Base-by-base conservation (phyloP, 495 filamentous ascomycete species). In the Xanthoparmelia taractica region DNA sequence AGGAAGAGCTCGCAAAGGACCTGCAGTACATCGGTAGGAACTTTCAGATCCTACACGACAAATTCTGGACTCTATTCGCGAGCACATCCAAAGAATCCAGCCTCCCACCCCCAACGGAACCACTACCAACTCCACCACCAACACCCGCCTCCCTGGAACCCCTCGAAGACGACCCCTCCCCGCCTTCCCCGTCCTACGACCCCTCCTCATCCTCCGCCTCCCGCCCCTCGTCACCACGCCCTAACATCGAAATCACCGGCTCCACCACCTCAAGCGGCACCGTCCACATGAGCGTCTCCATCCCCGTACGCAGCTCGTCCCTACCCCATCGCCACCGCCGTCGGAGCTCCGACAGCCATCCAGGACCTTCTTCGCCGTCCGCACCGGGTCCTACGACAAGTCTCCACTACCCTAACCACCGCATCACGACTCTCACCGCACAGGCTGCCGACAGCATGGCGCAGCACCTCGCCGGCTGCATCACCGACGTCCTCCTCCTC, bases 401-500 rank as follows among this genome's bases (percentile, higher is more conserved):
- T n/a, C n/a, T 54, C 38, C 33, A 64, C 38, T 25, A 31, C 10
- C 68, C 38, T 61, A 61, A 71, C 23, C 74, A 81, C 63, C 73
- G 80, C 58, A 73, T 82, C 5, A 83, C 80, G 1, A 73, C 78
- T 5, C 78, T 83, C n/a, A 79, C 78, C n/a, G 72, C 75, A 7
- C 73, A 78, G 54, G 74, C 76, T 4, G 74, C 78, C 8, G 75
- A 79, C 63, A 77, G 75, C 7, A 67, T 82, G 25, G 74, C 78
- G 25, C 75, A 74, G 1, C 75, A 78, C 50, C 71, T 81, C 23
- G 73, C 80, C 11, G 71, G 74, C 27, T 69, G 77, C 43, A 69
- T 80, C 45, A 77, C 75, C 8, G 69, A 67, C 29, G 67, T 79
- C 15, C 68, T 81, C 15, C 76, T 80, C 25, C 67, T 77, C 23